Evolutionary conservation across 2,329 filamentous ascomycete genomes (phyloP), one percentile per base, ranked within the genome.

Genomic region (Teratosphaeria gauchensis): DNA sequence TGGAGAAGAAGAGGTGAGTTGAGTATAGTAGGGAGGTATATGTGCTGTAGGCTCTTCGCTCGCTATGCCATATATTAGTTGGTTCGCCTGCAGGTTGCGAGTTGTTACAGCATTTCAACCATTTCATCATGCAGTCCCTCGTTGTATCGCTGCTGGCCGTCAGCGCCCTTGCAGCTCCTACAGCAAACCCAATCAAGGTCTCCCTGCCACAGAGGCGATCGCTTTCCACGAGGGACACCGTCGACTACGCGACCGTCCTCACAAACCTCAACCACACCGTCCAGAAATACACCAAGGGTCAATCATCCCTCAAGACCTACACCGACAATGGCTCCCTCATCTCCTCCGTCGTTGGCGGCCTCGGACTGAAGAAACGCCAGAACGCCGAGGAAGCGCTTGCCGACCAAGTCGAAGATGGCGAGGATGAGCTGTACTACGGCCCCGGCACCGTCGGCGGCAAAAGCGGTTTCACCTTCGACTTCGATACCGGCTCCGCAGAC

Each of bases 401-500:
- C 19, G 51, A 52, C 51, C 24, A 54, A 19, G 51, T 48, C 30
- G 46, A 58, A 46, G 56, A 54, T 24, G 56, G 35, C 33, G 51
- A 58, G 24, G 56, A 58, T 19, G 46, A 52, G 56, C 52, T 55
- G 9, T 58, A 58, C 42, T 58, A 55, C 32, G 56, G 56, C 38
- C 51, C 56, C 1, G 56, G 56, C 33, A 30, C 32, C 48, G 56
- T 58, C 21, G 56, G 52, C 53, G 52, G 31, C 6, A 16, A 35
- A 19, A 31, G 28, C 32, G 52, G 52, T 32, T 63, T 66, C 55
- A 61, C 61, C 42, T 65, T 65, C 55, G 63, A 67, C 58, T 65
- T 67, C 59, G 65, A 66, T 54, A 67, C 65, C 32, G 65, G 65
- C 19, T 59, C 56, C 35, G 60, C 60, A 46, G 65, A 67, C 53